Percentiles rank a stretch among this genome's conserved stretches.
These are phyloP conservation scores for Cordia subcordata DNA, from an alignment of 257 asterid genomes.

Conservation along the genomic window DNA sequence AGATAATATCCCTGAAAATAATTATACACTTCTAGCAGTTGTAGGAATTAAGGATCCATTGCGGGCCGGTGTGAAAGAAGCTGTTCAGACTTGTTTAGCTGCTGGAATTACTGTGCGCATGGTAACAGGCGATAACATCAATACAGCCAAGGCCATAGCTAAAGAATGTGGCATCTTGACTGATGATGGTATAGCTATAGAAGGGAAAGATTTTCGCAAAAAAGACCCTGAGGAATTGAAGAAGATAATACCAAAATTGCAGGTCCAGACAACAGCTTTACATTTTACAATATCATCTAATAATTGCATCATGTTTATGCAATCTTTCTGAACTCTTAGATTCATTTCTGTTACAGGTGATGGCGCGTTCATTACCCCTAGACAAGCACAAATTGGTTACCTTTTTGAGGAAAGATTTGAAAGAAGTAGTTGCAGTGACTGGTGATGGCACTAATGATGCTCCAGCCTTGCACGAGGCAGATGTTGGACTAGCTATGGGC, in stretches of 20 bases:
- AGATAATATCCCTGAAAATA: conserved; percentile 42
- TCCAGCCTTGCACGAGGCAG: conserved; percentile 90
- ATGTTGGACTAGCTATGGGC: conserved; percentile 95
- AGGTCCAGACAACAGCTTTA: conserved; percentile 34
- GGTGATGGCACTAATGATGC: conserved; percentile 99
- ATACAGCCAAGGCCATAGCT: conserved; percentile 85
- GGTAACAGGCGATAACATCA: conserved; percentile 84
- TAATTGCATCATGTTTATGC: not conserved
- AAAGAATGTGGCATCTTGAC: conserved; percentile 77
- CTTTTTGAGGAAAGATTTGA: conserved; percentile 48
- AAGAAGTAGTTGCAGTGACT: conserved; percentile 77
- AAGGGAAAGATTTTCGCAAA: conserved; percentile 63
- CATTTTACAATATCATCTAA: not conserved
- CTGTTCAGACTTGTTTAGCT: conserved; percentile 62
- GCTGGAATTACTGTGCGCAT: conserved; percentile 77
- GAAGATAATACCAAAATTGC: conserved; percentile 58
- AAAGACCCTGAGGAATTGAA: conserved; percentile 51
- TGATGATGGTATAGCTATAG: conserved; percentile 63
- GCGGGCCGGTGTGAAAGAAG: conserved; percentile 71
- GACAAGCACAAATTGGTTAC: conserved; percentile 75
- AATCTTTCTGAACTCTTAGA: conserved; percentile 5
- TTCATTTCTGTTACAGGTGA: conserved; percentile 35
- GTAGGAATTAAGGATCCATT: conserved; percentile 77
- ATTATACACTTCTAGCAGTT: conserved; percentile 57
- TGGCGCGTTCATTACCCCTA: conserved; percentile 68